Conservation (phyloP, 2,329 filamentous ascomycete species). For the Chrysosporium queenslandicum region DNA sequence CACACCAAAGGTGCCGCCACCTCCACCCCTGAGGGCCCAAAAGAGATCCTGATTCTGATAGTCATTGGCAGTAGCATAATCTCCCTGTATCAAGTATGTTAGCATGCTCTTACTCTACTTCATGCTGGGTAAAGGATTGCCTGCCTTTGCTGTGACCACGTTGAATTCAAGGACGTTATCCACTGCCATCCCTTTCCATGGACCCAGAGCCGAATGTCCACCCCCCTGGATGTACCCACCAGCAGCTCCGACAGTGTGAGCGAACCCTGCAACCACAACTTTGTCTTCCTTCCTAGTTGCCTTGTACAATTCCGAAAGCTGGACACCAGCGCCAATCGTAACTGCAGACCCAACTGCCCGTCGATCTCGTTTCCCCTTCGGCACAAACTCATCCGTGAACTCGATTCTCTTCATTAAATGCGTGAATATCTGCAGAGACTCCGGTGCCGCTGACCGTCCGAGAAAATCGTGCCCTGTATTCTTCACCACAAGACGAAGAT, state of each 20-base stretch:
- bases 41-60: slow-evolving; percentile 48
- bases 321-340: slow-evolving; percentile 47
- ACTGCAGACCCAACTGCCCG: slow-evolving; percentile 42
- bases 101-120: not conserved
- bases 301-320: slow-evolving; percentile 45
- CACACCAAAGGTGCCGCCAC: slow-evolving; percentile 50
- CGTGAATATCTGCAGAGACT: slow-evolving; percentile 32
- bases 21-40: slow-evolving; percentile 54
- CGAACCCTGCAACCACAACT: slow-evolving; percentile 46
- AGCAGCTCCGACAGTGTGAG: slow-evolving; percentile 43
- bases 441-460: slow-evolving; percentile 54
- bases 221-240: slow-evolving; percentile 42
- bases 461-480: slow-evolving; percentile 47
- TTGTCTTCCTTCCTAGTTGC: slow-evolving; percentile 40
- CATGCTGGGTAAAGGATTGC: slow-evolving; percentile 23
- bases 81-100: slow-evolving; percentile 29
- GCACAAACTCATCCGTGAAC: slow-evolving; percentile 32
- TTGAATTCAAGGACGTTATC: slow-evolving; percentile 43
- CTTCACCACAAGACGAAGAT: slow-evolving; percentile 39
- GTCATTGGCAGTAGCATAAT: slow-evolving; percentile 41
- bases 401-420: slow-evolving; percentile 25
- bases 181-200: slow-evolving; percentile 42
- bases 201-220: slow-evolving; percentile 46
- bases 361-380: slow-evolving; percentile 27
- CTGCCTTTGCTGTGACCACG: slow-evolving; percentile 39